Base-by-base conservation (phyloP, 2,329 filamentous ascomycete species). In the Xylariaceae sp. region DNA sequence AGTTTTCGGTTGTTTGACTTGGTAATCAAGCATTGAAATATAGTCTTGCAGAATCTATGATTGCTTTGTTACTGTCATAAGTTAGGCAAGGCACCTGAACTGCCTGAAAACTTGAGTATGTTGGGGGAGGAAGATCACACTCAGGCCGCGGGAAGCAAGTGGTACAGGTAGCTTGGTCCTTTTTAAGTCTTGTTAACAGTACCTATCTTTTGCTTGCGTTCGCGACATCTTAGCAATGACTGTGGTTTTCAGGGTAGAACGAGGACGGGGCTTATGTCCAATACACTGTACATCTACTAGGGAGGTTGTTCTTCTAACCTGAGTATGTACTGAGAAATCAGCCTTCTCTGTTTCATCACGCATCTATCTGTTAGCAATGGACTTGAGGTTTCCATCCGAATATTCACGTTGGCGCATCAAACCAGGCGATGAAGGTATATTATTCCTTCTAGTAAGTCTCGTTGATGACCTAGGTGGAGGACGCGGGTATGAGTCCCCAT, bases 41-140 rank as follows among this genome's bases (percentile, higher is more conserved):
- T 63, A 63, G 40, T 54, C 57, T 40, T 58, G 52, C 18, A 58
- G 61, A 21, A 63, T 50, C 54, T 63, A 58, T 2, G 56, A 43
- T 26, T 61, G 59, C 50, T 63, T 63, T 20, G n/a, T 61, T 58
- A 50, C 52, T 60, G 32, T 63, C 58, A 50, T 61, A 63, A 3
- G 61, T 57, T 14, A 63, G 42, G 32, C 61, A 63, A 42, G 56
- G 46, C 16, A 58, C 61, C 29, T 51, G 51, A 7, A 56, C 56
- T 40, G 53, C 48, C 20, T 63, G 56, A 40, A 58, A 63, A 26
- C 53, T 61, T 40, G 61, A 57, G 46, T 58, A 63, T 56, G 61
- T 61, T 21, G 59, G 59, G 45, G 59, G 61, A 44, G 54, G 55
- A 19, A 63, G 56, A 44, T 63, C 61, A 52, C 61, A 63, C 61